Percentiles rank a stretch among this genome's conserved stretches.
Conservation (phyloP, 768 basidiomycete species). For the Atractiella rhizophila region DNA sequence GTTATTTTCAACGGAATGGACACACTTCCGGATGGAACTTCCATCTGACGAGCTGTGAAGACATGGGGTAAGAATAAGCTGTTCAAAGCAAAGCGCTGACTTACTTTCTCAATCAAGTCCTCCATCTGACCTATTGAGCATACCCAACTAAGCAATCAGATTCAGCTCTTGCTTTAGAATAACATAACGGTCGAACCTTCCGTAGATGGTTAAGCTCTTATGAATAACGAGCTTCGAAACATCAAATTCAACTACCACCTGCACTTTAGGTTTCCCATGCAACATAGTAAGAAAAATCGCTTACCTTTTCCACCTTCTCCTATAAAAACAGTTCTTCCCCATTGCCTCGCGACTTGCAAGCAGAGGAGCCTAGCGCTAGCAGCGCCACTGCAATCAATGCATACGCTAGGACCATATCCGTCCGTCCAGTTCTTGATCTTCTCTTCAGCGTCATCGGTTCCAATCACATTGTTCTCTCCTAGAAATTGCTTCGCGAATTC, state of each 20-base stretch:
- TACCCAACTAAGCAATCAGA: too few relatives aligned
- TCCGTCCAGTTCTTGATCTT: slow-evolving; percentile 1
- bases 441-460: neutral
- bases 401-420: neutral
- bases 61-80: too few relatives aligned
- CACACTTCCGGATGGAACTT: slow-evolving; percentile 1
- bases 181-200: neutral
- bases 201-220: slow-evolving; percentile 2
- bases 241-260: neutral
- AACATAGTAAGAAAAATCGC: neutral
- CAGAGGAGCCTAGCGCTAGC: neutral
- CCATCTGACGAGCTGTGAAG: slow-evolving; percentile 3
- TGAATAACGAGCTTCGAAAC: neutral
- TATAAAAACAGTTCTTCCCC: slow-evolving; percentile 5
- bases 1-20: too few relatives aligned
- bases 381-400: slow-evolving; percentile 3
- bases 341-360: neutral
- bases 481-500: slow-evolving; percentile 4
- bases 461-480: slow-evolving; percentile 2
- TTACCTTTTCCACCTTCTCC: slow-evolving; percentile 2
- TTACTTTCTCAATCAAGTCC: slow-evolving; percentile 2
- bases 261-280: neutral
- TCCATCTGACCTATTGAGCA: too few relatives aligned
- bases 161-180: too few relatives aligned
- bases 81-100: too few relatives aligned